Percentiles rank a stretch among this genome's conserved stretches.
Conservation (phyloP, 805 yeast genomes). For the Ogataea paradorogensis region DNA sequence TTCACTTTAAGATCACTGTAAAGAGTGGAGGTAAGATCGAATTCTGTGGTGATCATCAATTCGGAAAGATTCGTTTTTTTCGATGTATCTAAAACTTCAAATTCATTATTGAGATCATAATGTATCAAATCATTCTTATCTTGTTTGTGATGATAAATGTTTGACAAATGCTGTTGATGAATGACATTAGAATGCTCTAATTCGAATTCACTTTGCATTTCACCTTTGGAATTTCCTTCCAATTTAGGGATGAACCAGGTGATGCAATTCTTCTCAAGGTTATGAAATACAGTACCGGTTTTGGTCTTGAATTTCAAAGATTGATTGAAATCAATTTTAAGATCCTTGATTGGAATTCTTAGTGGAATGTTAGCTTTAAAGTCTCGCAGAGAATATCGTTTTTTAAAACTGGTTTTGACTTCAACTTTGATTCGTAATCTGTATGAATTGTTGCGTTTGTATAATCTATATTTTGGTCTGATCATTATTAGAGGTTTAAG, state of each 20-base stretch:
- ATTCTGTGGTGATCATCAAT: slow-evolving; percentile 30
- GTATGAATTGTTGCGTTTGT: slow-evolving; percentile 40
- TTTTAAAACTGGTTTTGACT: slow-evolving; percentile 60
- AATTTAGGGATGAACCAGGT: slow-evolving; percentile 71
- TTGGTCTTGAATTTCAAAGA: slow-evolving; percentile 69
- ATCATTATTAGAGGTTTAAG: slow-evolving; percentile 47
- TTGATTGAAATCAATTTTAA: slow-evolving; percentile 41
- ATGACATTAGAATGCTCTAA: slow-evolving; percentile 21
- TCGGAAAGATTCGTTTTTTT: background rate
- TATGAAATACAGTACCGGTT: slow-evolving; percentile 66
- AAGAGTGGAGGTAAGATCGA: slow-evolving; percentile 62
- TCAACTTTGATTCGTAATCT: slow-evolving; percentile 51
- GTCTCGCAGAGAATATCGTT: slow-evolving; percentile 57
- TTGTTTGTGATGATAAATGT: slow-evolving; percentile 28
- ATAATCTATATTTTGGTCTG: slow-evolving; percentile 42
- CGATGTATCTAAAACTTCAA: slow-evolving; percentile 35
- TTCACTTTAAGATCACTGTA: slow-evolving; percentile 66
- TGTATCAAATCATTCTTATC: slow-evolving; percentile 34
- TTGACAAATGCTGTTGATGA: slow-evolving; percentile 15
- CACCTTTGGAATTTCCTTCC: slow-evolving; percentile 47
- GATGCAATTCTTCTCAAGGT: slow-evolving; percentile 65
- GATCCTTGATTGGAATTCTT: slow-evolving; percentile 19
- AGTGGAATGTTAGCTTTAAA: slow-evolving; percentile 64
- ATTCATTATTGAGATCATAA: slow-evolving; percentile 30
- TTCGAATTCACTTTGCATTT: slow-evolving; percentile 37